A percentile compares a stretch with the other conserved stretches of the same genome.
Conservation (phyloP, 2,329 filamentous ascomycete species). For the Cladosporium sp. region DNA sequence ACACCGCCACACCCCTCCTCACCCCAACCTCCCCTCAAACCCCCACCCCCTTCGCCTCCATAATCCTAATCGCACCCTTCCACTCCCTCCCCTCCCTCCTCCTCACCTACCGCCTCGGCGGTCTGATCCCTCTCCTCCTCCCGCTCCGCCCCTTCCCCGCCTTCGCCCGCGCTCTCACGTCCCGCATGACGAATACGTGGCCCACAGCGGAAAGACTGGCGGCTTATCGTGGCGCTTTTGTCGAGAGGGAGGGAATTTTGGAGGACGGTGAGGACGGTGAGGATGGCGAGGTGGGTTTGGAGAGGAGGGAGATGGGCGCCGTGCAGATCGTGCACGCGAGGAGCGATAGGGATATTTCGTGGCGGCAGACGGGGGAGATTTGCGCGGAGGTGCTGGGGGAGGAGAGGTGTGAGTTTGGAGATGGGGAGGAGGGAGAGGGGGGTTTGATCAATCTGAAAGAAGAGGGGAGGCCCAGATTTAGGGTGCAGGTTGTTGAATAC, state of each 20-base stretch:
- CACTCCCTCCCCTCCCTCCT: constrained; percentile 69
- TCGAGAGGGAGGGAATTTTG: too few relatives aligned
- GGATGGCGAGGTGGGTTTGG: constrained; percentile 22
- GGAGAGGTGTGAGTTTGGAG: constrained; percentile 32
- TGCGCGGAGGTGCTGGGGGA: constrained; percentile 59
- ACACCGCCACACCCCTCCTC: constrained; percentile 8
- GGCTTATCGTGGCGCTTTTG: constrained; percentile 51
- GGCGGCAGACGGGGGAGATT: constrained; percentile 61
- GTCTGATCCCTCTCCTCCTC: constrained; percentile 72
- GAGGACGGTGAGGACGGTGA: too few relatives aligned
- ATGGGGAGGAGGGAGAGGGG: too few relatives aligned
- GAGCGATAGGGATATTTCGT: constrained; percentile 80
- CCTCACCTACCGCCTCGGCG: constrained; percentile 72
- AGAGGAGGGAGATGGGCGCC: constrained; percentile 35
- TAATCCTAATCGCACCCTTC: constrained; percentile 78
- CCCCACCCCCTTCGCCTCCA: constrained; percentile 66
- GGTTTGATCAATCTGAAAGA: constrained; percentile 19
- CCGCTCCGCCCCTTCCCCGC: constrained; percentile 66
- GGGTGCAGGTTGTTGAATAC: constrained; percentile 41
- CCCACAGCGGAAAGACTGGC: constrained; percentile 63
- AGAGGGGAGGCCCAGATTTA: constrained; percentile 29
- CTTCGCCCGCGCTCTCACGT: constrained; percentile 57
- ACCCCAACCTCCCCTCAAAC: background rate
- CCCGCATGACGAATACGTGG: constrained; percentile 76
- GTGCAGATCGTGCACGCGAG: constrained; percentile 74